These are phyloP conservation scores for Sugiyamaella americana DNA, from an alignment of 805 yeast species.

Conservation along the genomic window DNA sequence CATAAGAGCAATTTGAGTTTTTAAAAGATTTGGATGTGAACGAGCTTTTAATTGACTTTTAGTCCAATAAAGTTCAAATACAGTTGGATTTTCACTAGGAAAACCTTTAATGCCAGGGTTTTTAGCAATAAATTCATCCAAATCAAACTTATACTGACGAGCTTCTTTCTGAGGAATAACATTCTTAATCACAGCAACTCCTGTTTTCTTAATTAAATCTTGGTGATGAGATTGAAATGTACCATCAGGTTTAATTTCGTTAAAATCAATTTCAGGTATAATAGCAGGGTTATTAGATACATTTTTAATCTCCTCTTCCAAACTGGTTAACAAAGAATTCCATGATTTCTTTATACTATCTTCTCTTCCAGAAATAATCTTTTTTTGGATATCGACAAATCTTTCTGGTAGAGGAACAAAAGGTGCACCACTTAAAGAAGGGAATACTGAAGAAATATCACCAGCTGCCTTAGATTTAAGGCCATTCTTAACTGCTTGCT, in stretches of 20 bases:
- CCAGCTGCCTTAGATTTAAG: conserved; percentile 5
- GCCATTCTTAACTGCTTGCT: not conserved
- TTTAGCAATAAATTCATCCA: conserved; percentile 25
- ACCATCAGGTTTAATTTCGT: conserved; percentile 2
- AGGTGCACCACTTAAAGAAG: conserved; percentile 15
- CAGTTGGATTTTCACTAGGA: conserved; percentile 24
- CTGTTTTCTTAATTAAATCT: conserved; percentile 20
- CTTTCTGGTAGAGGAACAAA: conserved; percentile 10
- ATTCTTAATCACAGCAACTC: conserved; percentile 31
- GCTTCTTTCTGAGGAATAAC: conserved; percentile 31
- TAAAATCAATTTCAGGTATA: conserved; percentile 11
- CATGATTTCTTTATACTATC: not conserved
- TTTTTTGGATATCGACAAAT: conserved; percentile 11
- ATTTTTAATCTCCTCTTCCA: conserved; percentile 9
- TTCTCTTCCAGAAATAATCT: conserved; percentile 4
- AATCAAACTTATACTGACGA: conserved; percentile 22
- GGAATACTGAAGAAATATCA: conserved; percentile 20
- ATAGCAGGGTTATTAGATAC: conserved; percentile 6
- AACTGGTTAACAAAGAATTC: not conserved
- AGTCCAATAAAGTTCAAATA: conserved; percentile 38
- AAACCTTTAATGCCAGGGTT: conserved; percentile 28
- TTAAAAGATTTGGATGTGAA: conserved; percentile 34
- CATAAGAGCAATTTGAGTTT: conserved; percentile 28
- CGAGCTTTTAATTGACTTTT: conserved; percentile 37
- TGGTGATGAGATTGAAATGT: not conserved